These are phyloP conservation scores for Calvatia gigantea DNA, from an alignment of 768 basidiomycete species.

Conservation along the genomic window DNA sequence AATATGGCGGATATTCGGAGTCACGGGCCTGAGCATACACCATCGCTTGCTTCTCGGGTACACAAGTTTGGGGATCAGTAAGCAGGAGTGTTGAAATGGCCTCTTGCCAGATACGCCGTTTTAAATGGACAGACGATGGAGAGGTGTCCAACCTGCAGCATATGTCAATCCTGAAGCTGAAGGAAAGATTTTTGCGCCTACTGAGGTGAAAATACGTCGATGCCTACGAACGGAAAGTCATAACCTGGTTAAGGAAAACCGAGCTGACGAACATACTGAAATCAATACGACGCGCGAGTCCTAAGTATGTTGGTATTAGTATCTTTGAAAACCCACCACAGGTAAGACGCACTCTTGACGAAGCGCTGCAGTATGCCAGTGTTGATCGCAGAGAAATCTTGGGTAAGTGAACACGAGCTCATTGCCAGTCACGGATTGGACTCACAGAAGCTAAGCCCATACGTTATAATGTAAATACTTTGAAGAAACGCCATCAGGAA, in stretches of 20 bases:
- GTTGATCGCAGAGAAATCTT: slow-evolving; percentile 67
- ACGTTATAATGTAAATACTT: slow-evolving; percentile 53
- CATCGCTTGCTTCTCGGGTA: slow-evolving; percentile 57
- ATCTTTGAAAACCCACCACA: neutral
- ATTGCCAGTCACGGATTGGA: neutral
- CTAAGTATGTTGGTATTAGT: slow-evolving; percentile 28
- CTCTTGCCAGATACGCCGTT: slow-evolving; percentile 79
- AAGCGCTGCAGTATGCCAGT: slow-evolving; percentile 44
- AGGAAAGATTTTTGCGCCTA: slow-evolving; percentile 17
- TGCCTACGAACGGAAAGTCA: slow-evolving; percentile 38
- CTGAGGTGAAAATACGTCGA: slow-evolving; percentile 81
- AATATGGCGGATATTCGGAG: slow-evolving; percentile 63
- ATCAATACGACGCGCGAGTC: slow-evolving; percentile 60
- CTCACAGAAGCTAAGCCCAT: slow-evolving; percentile 65
- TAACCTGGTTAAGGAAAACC: neutral
- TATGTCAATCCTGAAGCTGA: neutral
- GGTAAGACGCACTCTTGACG: slow-evolving; percentile 54
- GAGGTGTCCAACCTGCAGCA: slow-evolving; percentile 53
- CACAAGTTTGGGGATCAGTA: slow-evolving; percentile 53
- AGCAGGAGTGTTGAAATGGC: slow-evolving; percentile 64
- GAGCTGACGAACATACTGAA: slow-evolving; percentile 50
- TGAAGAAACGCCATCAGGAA: neutral
- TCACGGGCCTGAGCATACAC: slow-evolving; percentile 54
- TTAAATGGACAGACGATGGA: slow-evolving; percentile 53
- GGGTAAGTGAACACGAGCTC: slow-evolving; percentile 10